phyloP scores from a whole-genome alignment of 352 stramenopile species.

The Detonula confervacea region DNA sequence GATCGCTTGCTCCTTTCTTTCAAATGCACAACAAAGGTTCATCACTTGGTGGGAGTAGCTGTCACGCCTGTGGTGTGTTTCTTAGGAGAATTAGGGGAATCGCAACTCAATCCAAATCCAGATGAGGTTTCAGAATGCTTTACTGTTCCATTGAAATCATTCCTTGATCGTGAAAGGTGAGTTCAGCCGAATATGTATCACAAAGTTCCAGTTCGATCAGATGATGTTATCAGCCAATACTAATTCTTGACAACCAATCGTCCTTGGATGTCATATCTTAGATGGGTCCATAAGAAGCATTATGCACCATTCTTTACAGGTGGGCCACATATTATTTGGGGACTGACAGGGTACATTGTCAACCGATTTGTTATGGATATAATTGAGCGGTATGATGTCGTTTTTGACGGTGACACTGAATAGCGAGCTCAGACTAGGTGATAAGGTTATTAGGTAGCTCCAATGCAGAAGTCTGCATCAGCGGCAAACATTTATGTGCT shows the following conservation, averaged over 20 bases:
- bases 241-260: background rate
- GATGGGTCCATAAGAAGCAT: conserved; percentile 83
- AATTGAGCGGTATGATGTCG: no score
- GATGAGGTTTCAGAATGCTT: conserved; percentile 96
- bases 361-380: no score
- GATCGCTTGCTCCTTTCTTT: no score
- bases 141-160: conserved; percentile 90
- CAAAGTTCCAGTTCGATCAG: no score
- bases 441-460: no score
- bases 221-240: no score
- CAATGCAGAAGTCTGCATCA: no score
- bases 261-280: conserved; percentile 12
- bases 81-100: conserved; percentile 91
- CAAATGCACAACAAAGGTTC: conserved; percentile 79
- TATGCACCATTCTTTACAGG: conserved; percentile 91
- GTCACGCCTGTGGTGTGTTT: conserved; percentile 98
- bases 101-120: conserved; percentile 92
- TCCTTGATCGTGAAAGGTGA: conserved; percentile 86
- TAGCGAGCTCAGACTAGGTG: no score
- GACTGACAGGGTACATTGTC: no score
- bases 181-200: no score
- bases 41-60: conserved; percentile 94
- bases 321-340: conserved; percentile 95
- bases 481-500: no score
- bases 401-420: no score